phyloP scores from a whole-genome alignment of 1,284 basidiomycete genomes.

The Ceratobasidium papillatum region DNA sequence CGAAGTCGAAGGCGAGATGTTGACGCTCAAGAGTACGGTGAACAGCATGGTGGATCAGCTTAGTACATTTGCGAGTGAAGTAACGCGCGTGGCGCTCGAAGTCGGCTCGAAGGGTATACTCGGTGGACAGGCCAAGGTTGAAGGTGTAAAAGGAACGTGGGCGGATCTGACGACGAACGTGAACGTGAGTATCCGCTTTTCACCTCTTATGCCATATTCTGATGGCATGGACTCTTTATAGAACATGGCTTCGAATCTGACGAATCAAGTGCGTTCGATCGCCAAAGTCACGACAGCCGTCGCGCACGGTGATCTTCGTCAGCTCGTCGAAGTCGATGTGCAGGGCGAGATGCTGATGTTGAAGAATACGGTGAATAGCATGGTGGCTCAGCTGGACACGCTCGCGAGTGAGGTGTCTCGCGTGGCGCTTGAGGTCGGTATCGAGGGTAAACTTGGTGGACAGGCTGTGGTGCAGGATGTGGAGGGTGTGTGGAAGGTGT shows the following conservation, averaged over 20 bases:
- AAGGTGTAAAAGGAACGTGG: conserved; percentile 95
- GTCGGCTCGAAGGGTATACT: conserved; percentile 93
- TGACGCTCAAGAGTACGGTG: conserved; percentile 79
- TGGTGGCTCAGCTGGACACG: conserved; percentile 80
- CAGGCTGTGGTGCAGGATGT: conserved; percentile 89
- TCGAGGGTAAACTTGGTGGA: conserved; percentile 94
- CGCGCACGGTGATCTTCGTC: conserved; percentile 88
- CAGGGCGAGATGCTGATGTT: conserved; percentile 97
- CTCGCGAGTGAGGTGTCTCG: conserved; percentile 75
- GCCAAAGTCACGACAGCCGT: conserved; percentile 98
- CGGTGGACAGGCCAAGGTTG: conserved; percentile 91
- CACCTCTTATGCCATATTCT: neutral
- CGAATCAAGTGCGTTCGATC: conserved; percentile 96
- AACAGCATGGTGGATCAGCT: conserved; percentile 92
- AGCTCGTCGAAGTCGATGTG: conserved; percentile 93
- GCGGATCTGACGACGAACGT: conserved; percentile 91
- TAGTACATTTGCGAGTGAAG: conserved; percentile 92
- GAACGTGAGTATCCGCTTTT: conserved; percentile 63
- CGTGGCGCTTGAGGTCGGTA: conserved; percentile 91
- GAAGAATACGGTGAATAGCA: conserved; percentile 90
- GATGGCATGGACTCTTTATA: conserved; percentile 46
- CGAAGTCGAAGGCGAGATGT: conserved; percentile 91
- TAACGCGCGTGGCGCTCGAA: conserved; percentile 92
- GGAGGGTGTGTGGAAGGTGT: conserved; percentile 90
- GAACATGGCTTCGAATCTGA: conserved; percentile 93